Evolutionary conservation across 140 eudicot genomes (phyloP).

Genomic region (Ambrosia hybrid): DNA sequence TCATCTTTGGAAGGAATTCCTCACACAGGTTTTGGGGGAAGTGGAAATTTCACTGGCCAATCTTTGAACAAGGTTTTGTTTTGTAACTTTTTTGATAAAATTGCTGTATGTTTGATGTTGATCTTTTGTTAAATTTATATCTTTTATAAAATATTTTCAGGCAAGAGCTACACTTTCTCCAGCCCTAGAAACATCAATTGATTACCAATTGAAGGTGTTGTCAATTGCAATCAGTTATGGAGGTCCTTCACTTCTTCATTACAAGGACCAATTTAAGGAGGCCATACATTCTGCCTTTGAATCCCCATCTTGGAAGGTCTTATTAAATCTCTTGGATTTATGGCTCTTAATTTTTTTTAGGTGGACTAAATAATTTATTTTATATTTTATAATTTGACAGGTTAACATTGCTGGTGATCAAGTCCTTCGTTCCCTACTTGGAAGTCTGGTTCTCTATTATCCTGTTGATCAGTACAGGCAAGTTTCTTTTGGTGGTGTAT

Average conservation of each 20-base stretch:
- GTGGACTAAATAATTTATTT: neutral
- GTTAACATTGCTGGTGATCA: constrained; percentile 99
- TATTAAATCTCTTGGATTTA: constrained; percentile 6
- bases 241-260: constrained; percentile 74
- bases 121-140: constrained; percentile 8
- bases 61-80: constrained; percentile 56
- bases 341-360: neutral
- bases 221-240: constrained; percentile 94
- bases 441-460: constrained; percentile 87
- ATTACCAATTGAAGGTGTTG: constrained; percentile 84
- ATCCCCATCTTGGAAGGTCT: constrained; percentile 98
- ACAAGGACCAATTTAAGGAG: constrained; percentile 75
- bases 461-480: constrained; percentile 97
- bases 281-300: constrained; percentile 79
- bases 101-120: constrained; percentile 19
- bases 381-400: constrained; percentile 38
- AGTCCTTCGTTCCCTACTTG: constrained; percentile 86
- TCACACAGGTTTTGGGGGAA: constrained; percentile 77
- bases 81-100: neutral
- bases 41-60: constrained; percentile 47
- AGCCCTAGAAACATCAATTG: constrained; percentile 89
- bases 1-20: constrained; percentile 85
- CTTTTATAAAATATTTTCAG: constrained; percentile 33
- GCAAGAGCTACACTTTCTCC: constrained; percentile 80
- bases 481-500: constrained; percentile 22